Base-by-base conservation (phyloP, 495 filamentous ascomycete species). In the Aspergillus heteromorphus region DNA sequence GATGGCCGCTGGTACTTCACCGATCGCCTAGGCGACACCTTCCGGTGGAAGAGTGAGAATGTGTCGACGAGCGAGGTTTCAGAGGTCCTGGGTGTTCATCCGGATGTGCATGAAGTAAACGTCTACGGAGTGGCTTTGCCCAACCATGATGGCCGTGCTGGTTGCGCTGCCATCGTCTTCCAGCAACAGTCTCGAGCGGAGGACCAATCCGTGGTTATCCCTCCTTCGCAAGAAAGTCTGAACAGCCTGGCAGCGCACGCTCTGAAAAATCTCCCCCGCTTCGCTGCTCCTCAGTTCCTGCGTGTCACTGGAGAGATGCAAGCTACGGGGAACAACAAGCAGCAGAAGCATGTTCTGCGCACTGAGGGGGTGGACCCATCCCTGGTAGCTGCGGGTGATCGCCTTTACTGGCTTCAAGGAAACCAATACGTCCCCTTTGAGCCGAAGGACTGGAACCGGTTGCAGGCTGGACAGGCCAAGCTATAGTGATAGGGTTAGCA, bases 41-140 rank as follows among this genome's bases (percentile, higher is more conserved):
- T 89, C 74, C 83, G 92, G 16, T 97, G 92, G 92, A 96, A 95
- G 75, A 84, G 83, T 41, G 92, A 97, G 71, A 97, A 97, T 51
- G 89, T 96, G 2, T 92, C 95, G 57, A 92, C 95, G 6, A 80
- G 82, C 19, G 84, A 90, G 48, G 83, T 84, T 0, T 74, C 86
- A 2, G 84, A 89, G 51, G 82, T 83, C 0, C 62, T 97, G 0
- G 87, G 89, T 2, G 62, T 70, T 0, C 87, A 91, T 57, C 75
- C 86, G 0, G 75, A 74, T 0, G 75, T 96, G 13, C 64, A 79
- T 20, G 91, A 96, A 68, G 85, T 88, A 19, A 95, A 92, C 56
- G 91, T 97, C 1, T 97, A 96, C 57, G 92, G 92, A 20, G 88
- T 97, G 0, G 64, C 82, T 20, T 67, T 97, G 3, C 92, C 92